Evolutionary conservation across 2,329 filamentous ascomycete species (phyloP).

Genomic region (Penicillium griseofulvum): DNA sequence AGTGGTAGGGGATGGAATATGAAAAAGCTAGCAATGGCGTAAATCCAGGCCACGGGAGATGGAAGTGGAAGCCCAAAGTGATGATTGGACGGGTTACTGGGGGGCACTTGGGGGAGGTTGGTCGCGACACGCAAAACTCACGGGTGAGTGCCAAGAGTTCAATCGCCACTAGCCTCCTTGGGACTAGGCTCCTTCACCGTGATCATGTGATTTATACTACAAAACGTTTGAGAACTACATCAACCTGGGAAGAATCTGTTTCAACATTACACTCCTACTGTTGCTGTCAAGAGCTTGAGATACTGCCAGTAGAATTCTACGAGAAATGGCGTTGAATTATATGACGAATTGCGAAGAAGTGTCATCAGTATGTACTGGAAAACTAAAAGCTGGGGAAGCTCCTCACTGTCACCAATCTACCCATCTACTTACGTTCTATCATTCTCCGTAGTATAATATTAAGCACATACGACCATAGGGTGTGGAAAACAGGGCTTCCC

Average conservation of each 20-base stretch:
- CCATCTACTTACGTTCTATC: too few species aligned
- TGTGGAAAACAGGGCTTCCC: too few species aligned
- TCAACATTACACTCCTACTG: not conserved
- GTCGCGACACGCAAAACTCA: slow-evolving; percentile 37
- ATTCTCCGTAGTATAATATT: too few species aligned
- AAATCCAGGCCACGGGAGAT: slow-evolving; percentile 12
- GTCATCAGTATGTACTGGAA: not conserved
- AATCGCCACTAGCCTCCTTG: slow-evolving; percentile 17
- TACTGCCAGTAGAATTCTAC: not conserved
- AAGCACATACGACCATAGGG: too few species aligned
- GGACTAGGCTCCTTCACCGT: not conserved
- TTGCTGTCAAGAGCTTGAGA: too few species aligned
- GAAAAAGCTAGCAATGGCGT: slow-evolving; percentile 4
- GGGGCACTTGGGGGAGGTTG: slow-evolving; percentile 32
- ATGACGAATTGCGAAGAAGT: not conserved
- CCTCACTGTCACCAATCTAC: too few species aligned
- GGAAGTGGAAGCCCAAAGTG: slow-evolving; percentile 12
- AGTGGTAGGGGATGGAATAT: slow-evolving; percentile 1
- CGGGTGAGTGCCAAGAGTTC: slow-evolving; percentile 30
- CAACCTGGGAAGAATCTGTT: not conserved
- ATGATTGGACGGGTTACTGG: slow-evolving; percentile 25
- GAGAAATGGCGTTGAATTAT: too few species aligned
- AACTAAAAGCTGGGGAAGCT: not conserved
- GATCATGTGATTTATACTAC: not conserved
- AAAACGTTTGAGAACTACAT: not conserved